A percentile compares a stretch with the other conserved stretches of the same genome.
phyloP scores from a whole-genome alignment of 2,329 filamentous ascomycete genomes.

The Cryphonectria parasitica region DNA sequence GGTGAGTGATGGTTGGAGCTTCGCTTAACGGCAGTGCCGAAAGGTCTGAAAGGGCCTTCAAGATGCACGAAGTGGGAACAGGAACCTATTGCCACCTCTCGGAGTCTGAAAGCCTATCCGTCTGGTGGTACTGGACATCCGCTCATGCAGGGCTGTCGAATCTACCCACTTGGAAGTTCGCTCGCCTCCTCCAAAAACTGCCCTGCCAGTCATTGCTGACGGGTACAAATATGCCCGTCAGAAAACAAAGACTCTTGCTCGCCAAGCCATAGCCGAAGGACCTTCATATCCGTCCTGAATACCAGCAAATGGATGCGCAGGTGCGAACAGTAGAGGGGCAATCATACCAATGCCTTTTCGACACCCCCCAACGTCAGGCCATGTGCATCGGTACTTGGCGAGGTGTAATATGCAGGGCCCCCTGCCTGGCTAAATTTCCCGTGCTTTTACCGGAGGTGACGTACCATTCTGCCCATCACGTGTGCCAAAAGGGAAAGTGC shows the following conservation, averaged over 20 bases:
- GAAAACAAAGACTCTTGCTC: neutral
- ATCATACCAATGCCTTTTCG: neutral
- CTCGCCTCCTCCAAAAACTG: no score
- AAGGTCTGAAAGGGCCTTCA: neutral
- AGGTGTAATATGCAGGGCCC: neutral
- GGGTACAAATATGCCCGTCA: neutral
- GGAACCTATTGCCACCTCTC: neutral
- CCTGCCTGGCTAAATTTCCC: neutral
- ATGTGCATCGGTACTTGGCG: neutral
- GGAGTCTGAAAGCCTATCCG: neutral
- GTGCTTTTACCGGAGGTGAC: neutral
- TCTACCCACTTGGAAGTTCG: neutral
- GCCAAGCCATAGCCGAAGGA: neutral
- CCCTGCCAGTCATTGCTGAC: neutral
- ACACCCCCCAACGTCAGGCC: neutral
- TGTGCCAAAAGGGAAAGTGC: neutral
- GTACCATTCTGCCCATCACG: neutral
- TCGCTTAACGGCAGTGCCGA: neutral
- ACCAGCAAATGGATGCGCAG: neutral
- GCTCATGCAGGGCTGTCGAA: neutral
- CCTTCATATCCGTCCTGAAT: neutral
- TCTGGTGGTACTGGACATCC: neutral
- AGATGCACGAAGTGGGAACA: neutral
- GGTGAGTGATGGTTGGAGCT: neutral
- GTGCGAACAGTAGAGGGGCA: neutral